Evolutionary conservation across 345 rosid species (phyloP).

Genomic region (Brassica nigra): DNA sequence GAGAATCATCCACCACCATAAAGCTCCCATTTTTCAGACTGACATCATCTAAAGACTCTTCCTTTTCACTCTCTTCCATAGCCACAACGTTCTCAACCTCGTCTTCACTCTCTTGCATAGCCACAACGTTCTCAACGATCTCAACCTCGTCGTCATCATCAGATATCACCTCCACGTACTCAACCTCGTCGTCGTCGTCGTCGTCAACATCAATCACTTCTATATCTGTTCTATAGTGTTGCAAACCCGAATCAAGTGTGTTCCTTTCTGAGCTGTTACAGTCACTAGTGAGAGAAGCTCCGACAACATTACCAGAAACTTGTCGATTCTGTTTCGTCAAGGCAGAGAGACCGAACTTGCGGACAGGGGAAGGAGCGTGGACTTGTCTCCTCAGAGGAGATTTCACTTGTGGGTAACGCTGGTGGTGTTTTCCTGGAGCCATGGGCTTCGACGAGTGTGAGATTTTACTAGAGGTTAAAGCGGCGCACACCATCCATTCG

Average conservation of each 20-base stretch:
- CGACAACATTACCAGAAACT: conserved; percentile 21
- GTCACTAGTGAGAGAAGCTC: background rate
- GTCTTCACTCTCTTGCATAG: background rate
- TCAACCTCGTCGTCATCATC: conserved; percentile 28
- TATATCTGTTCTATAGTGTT: conserved; percentile 7
- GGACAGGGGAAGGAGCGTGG: conserved; percentile 30
- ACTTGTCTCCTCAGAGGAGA: conserved; percentile 36
- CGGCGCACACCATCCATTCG: conserved; percentile 51
- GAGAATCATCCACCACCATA: conserved; percentile 15
- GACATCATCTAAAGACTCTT: conserved; percentile 5
- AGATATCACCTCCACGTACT: conserved; percentile 15
- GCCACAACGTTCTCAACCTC: conserved; percentile 22
- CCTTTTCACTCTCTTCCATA: conserved; percentile 12
- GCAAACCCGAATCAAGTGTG: background rate
- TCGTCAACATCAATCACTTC: conserved; percentile 37
- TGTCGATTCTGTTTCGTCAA: background rate
- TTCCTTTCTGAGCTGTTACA: background rate
- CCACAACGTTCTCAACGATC: background rate
- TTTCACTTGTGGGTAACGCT: conserved; percentile 39
- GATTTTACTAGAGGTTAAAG: background rate
- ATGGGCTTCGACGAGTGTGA: conserved; percentile 29
- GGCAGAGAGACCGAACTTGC: conserved; percentile 20
- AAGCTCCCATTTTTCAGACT: conserved; percentile 16
- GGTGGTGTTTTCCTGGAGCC: conserved; percentile 33
- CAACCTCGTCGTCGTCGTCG: conserved; percentile 31